These are phyloP conservation scores for Russula sp. DNA, from an alignment of 768 basidiomycete genomes.

Conservation along the genomic window DNA sequence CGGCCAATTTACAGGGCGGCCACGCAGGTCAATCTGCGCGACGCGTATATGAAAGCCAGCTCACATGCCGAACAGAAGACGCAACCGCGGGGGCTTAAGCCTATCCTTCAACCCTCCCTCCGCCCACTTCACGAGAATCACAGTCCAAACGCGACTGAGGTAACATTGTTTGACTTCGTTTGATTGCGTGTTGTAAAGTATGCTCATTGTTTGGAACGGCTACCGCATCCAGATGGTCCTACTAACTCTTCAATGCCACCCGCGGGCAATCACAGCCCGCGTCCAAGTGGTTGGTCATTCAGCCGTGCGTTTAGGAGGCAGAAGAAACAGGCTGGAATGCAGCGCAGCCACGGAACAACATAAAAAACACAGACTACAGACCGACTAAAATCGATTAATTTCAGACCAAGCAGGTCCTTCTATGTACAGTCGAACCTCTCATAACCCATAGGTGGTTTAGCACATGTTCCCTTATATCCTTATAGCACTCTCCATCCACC, in stretches of 20 bases:
- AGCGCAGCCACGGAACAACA: neutral
- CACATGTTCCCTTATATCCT: no score
- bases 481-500: no score
- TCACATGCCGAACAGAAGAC: neutral
- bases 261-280: neutral
- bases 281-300: conserved; percentile 8
- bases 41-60: neutral
- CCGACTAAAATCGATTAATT: neutral
- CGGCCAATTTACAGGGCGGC: conserved; percentile 1
- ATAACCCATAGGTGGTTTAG: no score
- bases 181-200: neutral
- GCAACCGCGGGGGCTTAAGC: neutral
- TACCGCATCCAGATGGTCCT: neutral
- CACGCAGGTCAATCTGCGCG: conserved; percentile 13
- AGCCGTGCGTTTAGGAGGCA: conserved; percentile 11
- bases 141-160: neutral
- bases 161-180: neutral
- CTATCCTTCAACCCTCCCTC: neutral
- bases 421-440: neutral
- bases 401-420: neutral
- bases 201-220: conserved; percentile 18
- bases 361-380: neutral
- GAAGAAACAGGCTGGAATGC: neutral
- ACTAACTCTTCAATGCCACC: neutral
- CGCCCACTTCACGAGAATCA: neutral